Conservation (phyloP, 208 protist species). For the Lotmaria passim region DNA sequence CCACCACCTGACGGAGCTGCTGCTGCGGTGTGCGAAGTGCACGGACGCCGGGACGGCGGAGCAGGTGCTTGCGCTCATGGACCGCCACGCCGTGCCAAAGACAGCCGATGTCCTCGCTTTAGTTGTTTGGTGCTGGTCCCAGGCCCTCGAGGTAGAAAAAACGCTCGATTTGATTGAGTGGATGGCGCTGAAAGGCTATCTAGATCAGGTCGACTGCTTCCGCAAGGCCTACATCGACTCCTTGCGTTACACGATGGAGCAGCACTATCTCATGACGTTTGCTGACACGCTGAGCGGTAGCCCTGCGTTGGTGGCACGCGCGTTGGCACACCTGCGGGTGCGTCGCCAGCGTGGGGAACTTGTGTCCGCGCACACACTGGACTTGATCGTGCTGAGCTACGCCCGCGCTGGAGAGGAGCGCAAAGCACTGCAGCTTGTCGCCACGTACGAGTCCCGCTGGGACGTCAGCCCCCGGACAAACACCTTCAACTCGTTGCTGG, state of each 20-base stretch:
- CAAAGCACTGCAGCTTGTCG: constrained; percentile 64
- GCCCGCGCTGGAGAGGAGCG: constrained; percentile 72
- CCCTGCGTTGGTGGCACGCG: constrained; percentile 47
- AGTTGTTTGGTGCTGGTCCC: constrained; percentile 76
- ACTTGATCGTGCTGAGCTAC: constrained; percentile 73
- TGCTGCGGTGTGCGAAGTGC: constrained; percentile 80
- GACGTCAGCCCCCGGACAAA: constrained; percentile 68
- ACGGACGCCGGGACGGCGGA: constrained; percentile 68
- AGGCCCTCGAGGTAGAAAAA: constrained; percentile 69
- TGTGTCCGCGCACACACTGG: constrained; percentile 79
- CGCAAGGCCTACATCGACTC: constrained; percentile 70
- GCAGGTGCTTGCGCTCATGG: constrained; percentile 83
- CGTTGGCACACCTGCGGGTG: constrained; percentile 50
- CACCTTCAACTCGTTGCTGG: constrained; percentile 77
- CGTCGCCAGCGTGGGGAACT: constrained; percentile 42
- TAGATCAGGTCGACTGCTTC: constrained; percentile 76
- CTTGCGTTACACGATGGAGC: constrained; percentile 79
- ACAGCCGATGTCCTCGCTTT: constrained; percentile 80
- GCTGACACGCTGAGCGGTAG: constrained; percentile 59
- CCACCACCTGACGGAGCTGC: constrained; percentile 72
- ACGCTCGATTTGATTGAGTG: constrained; percentile 79
- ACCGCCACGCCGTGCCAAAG: constrained; percentile 77
- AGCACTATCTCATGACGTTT: constrained; percentile 74
- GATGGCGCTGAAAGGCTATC: constrained; percentile 81
- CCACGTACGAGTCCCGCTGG: constrained; percentile 62